These are phyloP conservation scores for Glycyrrhiza uralensis DNA, from an alignment of 306 rosid species.

Conservation along the genomic window DNA sequence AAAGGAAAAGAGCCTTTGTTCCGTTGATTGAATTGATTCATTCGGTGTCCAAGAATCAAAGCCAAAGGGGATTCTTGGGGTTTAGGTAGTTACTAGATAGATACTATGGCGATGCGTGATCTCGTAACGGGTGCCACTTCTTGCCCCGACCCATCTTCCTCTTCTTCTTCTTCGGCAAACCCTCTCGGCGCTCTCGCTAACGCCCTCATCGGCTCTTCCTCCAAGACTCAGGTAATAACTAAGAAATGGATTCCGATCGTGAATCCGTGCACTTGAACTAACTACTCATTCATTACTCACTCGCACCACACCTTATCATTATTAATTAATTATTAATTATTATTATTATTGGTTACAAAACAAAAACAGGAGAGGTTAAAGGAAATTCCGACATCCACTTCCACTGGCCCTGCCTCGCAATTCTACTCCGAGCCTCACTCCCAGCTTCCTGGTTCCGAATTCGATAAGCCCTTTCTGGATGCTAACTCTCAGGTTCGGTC, in stretches of 20 bases:
- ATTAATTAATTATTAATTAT: neutral
- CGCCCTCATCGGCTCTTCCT: conserved; percentile 68
- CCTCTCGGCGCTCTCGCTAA: conserved; percentile 91
- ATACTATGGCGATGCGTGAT: conserved; percentile 84
- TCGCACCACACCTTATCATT: too few species aligned
- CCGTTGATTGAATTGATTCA: too few species aligned
- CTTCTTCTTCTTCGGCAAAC: conserved; percentile 58
- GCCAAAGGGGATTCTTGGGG: too few species aligned
- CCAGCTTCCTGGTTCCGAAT: conserved; percentile 69
- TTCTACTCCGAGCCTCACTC: conserved; percentile 30
- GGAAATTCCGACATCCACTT: conserved; percentile 75
- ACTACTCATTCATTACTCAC: neutral
- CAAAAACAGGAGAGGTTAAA: conserved; percentile 60
- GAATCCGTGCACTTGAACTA: too few species aligned
- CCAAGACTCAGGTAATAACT: conserved; percentile 55
- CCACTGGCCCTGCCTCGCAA: conserved; percentile 45
- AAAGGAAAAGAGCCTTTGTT: too few species aligned
- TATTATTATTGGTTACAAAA: neutral
- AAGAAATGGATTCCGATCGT: too few species aligned
- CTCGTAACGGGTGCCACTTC: conserved; percentile 77
- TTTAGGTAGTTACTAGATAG: neutral
- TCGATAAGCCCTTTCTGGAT: conserved; percentile 60
- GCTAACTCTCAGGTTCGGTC: conserved; percentile 59
- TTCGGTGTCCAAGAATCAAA: too few species aligned
- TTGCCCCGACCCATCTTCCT: conserved; percentile 78